A percentile compares a stretch with the other conserved stretches of the same genome.
Evolutionary conservation across 306 rosid species (phyloP).

Genomic region (Lotus japonicus): DNA sequence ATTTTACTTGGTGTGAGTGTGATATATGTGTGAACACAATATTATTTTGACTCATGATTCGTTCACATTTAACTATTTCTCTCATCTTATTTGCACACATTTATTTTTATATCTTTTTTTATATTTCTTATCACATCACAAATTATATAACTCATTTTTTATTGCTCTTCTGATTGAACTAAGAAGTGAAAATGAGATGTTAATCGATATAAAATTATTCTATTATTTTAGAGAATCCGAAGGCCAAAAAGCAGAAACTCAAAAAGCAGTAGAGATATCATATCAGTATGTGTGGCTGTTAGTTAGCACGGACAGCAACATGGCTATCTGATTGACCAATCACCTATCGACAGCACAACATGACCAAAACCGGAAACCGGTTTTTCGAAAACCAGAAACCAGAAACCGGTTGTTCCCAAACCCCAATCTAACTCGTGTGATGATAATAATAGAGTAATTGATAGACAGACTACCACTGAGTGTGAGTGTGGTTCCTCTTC

Average conservation of each 20-base stretch:
- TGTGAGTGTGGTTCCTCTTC: constrained; percentile 18
- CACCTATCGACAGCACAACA: constrained; percentile 47
- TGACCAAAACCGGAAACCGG: constrained; percentile 18
- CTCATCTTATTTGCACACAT: too few relatives aligned
- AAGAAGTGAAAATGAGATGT: too few relatives aligned
- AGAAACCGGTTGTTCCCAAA: constrained; percentile 20
- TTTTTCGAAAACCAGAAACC: constrained; percentile 26
- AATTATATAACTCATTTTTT: too few relatives aligned
- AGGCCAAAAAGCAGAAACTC: background rate
- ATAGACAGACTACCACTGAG: background rate
- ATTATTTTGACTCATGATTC: too few relatives aligned
- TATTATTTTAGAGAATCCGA: constrained; percentile 10
- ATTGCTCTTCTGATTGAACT: too few relatives aligned
- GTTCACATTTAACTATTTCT: too few relatives aligned
- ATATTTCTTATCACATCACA: too few relatives aligned
- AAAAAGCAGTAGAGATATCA: background rate
- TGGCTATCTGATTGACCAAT: constrained; percentile 26
- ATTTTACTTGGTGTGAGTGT: too few relatives aligned
- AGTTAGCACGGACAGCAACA: constrained; percentile 10
- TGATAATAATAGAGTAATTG: background rate
- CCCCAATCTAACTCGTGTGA: background rate
- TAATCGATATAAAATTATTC: too few relatives aligned
- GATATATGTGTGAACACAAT: too few relatives aligned
- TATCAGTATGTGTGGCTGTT: constrained; percentile 19
- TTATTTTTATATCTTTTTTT: too few relatives aligned